phyloP scores from a whole-genome alignment of 176 grass and related monocot species.

The Ensete glaucum region DNA sequence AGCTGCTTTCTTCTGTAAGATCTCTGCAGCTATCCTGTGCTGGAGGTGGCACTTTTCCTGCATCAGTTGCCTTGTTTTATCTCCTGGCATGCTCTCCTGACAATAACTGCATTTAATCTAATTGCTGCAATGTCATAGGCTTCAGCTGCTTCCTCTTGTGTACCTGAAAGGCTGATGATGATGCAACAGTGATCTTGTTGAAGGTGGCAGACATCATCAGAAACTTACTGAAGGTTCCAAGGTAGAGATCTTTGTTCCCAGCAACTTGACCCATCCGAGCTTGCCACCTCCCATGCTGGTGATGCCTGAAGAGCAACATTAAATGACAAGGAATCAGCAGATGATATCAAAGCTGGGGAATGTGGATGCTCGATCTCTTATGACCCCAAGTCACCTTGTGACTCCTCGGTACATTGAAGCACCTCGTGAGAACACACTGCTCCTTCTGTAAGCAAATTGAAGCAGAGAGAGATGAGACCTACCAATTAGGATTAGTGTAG shows the following conservation, averaged over 20 bases:
- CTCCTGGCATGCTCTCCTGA: background rate
- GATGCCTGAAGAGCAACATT: background rate
- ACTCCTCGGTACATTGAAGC: slow-evolving; percentile 63
- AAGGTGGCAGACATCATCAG: background rate
- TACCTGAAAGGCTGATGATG: slow-evolving; percentile 30
- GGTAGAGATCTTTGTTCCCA: slow-evolving; percentile 13
- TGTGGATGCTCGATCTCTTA: no score
- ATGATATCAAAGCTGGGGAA: no score
- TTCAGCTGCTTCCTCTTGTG: slow-evolving; percentile 88
- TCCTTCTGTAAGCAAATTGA: slow-evolving; percentile 33
- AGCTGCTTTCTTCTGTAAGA: background rate
- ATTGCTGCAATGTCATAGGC: slow-evolving; percentile 93
- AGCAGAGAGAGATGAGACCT: background rate
- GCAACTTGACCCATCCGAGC: slow-evolving; percentile 9
- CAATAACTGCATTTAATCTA: slow-evolving; percentile 73
- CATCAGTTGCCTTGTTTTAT: background rate
- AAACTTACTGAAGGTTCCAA: slow-evolving; percentile 4
- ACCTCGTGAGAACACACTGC: slow-evolving; percentile 67
- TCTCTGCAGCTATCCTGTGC: background rate
- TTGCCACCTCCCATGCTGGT: slow-evolving; percentile 15
- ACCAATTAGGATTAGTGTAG: background rate
- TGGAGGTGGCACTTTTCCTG: background rate
- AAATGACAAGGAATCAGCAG: no score
- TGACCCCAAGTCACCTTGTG: slow-evolving; percentile 26
- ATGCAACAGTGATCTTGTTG: background rate